A percentile compares a stretch with the other conserved stretches of the same genome.
phyloP scores from a whole-genome alignment of 2,329 filamentous ascomycete species.

The Cordyceps cateniannulata region DNA sequence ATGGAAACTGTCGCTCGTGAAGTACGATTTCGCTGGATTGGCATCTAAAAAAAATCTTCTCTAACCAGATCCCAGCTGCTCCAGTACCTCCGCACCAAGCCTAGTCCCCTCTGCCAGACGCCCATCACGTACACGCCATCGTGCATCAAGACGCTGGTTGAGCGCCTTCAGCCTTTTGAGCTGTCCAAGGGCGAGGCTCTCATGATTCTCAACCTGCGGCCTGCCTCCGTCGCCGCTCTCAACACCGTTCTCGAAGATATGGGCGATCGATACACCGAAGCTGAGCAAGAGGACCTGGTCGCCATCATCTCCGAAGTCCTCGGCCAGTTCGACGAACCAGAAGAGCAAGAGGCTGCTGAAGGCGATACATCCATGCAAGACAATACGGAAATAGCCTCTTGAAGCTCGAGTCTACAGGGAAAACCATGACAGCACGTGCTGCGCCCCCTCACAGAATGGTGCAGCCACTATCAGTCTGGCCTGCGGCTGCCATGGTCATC shows the following conservation, averaged over 20 bases:
- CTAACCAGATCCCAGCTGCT: constrained; percentile 41
- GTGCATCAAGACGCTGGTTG: constrained; percentile 47
- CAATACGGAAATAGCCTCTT: constrained; percentile 18
- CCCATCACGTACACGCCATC: constrained; percentile 46
- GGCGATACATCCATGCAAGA: constrained; percentile 34
- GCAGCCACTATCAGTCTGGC: constrained; percentile 51
- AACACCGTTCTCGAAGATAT: constrained; percentile 62
- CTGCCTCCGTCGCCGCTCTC: constrained; percentile 48
- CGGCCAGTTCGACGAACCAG: constrained; percentile 39
- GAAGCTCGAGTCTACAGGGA: constrained; percentile 10
- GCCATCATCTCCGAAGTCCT: constrained; percentile 50
- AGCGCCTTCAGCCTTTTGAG: constrained; percentile 48
- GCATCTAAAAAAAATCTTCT: not conserved
- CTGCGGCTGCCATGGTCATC: constrained; percentile 39
- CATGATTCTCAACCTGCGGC: constrained; percentile 62
- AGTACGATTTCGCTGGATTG: constrained; percentile 33
- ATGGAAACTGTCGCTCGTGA: constrained; percentile 58
- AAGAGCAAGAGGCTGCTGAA: constrained; percentile 24
- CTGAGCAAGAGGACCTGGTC: constrained; percentile 54
- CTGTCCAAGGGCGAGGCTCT: constrained; percentile 63
- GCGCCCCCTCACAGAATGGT: constrained; percentile 35
- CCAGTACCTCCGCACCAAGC: constrained; percentile 50
- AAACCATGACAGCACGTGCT: not conserved
- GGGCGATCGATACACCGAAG: constrained; percentile 50
- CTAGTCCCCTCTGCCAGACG: constrained; percentile 49